Evolutionary conservation across 768 basidiomycete genomes (phyloP), one percentile per base, ranked within the genome.

Genomic region (Russula ochroleuca): DNA sequence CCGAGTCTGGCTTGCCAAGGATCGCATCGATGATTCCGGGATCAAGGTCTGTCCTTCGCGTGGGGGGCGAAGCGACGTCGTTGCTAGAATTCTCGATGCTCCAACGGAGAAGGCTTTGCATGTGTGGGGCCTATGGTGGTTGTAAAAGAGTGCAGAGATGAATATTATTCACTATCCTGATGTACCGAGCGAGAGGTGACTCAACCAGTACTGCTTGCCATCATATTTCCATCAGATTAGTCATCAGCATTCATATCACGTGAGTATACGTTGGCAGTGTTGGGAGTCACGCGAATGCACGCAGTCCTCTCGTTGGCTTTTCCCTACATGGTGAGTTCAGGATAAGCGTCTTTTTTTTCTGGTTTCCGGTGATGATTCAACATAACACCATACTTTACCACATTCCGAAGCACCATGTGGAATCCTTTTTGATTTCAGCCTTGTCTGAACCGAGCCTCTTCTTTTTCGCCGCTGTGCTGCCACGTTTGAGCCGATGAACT

Each of bases 1-100:
- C 84, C 1, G 91, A 81, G 70, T 95, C 94, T 0, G 89, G 82
- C 69, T 86, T 90, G 13, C 94, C 94, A 35, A 96, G 80, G 69
- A 96, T 91, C 73, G 83, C 73, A 69, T 94, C 91, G 66, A 95
- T 88, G 66, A 95, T 79, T n/a, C 75, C 90, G 1, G 94, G 87
- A 76, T 94, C 88, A 21, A 96, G 75, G 57, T 87, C 78, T 60
- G 80, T 77, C 21, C 76, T 73, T 13, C 71, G 72, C 11, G 74
- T 7, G 17, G 15, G 74, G 63, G 74, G 61, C 11, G 75, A 67
- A 33, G 72, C 69, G 3, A 65, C 72, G 10, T 72, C 69, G 11
- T 78, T 70, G 0, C 75, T 69, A 6, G 88, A 87, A 70, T 94
- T 81, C 72, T 91, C 85, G 58, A 94, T 85, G 17, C 86, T 78